Conservation (phyloP, 2,329 filamentous ascomycete genomes). For the Fusarium pseudoanthophilum region DNA sequence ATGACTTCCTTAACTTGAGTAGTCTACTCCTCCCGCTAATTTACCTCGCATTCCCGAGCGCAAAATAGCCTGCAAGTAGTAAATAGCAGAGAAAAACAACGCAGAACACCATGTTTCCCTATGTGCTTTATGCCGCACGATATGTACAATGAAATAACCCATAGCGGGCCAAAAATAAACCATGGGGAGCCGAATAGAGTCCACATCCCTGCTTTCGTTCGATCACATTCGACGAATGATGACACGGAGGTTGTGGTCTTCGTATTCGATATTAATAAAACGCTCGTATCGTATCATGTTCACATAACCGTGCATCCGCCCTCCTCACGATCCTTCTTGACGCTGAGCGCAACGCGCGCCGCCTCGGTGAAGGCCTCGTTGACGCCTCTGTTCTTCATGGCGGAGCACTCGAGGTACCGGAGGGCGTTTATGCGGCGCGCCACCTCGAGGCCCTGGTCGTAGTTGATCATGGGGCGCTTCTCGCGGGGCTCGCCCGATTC, state of each 20-base stretch:
- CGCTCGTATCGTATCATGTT: conserved; percentile 38
- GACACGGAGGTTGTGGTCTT: not conserved
- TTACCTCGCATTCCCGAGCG: not conserved
- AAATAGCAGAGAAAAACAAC: conserved; percentile 22
- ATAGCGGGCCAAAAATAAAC: conserved; percentile 6
- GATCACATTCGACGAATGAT: not conserved
- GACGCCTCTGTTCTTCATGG: conserved; percentile 96
- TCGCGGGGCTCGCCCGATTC: conserved; percentile 56
- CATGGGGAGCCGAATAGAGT: conserved; percentile 6
- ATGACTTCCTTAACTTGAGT: conserved; percentile 8
- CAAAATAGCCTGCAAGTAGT: not conserved
- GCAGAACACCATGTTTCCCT: conserved; percentile 41
- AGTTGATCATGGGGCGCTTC: conserved; percentile 82
- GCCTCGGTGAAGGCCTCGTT: conserved; percentile 99
- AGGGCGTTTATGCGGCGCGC: conserved; percentile 91
- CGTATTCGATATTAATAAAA: conserved; percentile 26
- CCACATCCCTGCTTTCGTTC: conserved; percentile 16
- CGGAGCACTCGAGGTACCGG: conserved; percentile 97
- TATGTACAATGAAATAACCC: conserved; percentile 43
- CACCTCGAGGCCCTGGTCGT: conserved; percentile 90
- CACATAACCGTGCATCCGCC: conserved; percentile 72
- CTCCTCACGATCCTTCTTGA: conserved; percentile 73
- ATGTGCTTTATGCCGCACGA: conserved; percentile 44
- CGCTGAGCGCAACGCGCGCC: conserved; percentile 87
- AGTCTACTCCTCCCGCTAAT: conserved; percentile 23